Evolutionary conservation across 2,329 filamentous ascomycete species (phyloP), one percentile per base, ranked within the genome.

Genomic region (Aspergillus intermedius): DNA sequence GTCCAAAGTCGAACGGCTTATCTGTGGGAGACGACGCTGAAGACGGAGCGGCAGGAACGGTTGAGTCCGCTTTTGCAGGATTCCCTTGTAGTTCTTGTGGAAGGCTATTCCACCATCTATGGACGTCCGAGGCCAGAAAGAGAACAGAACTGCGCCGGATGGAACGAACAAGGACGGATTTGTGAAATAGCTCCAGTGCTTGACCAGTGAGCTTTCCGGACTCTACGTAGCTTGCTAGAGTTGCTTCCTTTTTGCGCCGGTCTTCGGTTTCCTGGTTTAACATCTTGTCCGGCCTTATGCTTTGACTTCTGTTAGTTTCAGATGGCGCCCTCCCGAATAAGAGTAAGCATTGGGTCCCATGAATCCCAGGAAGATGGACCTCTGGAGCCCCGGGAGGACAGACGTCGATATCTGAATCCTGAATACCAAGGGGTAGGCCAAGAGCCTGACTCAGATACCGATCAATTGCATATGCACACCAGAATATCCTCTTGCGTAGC

Each of bases 331-430:
- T 9, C n/a, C 25, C 25, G 15, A 39, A 17, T 39, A 19, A 39
- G 35, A 17, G 13, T 17, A 39, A 17, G 35, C 35, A 39, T 23
- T 23, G 17, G 17, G 39, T 45, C 10, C 35, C 21, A 8, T 25
- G 42, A 4, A 34, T 23, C 5, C 42, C 47, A 37, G 13, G 55
- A 57, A 68, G 59, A 64, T 68, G 59, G 50, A 72, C n/a, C 54
- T 73, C 50, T 66, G 75, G 55, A 56, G 54, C 54, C 64, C 56
- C 67, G 62, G 63, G 78, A 71, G 70, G 73, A 72, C 61, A 79
- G 9, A 71, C 69, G 44, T 72, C 68, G 35, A 71, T 65, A 53
- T 71, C 68, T 4, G 67, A 70, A 51, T 71, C 69, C 45, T 72
- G 69, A 21, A 70, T 68, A 19, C 67, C 67, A 21, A 71, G 64